Conservation (phyloP, 495 filamentous ascomycete genomes). For the Penicillium coprophilum region DNA sequence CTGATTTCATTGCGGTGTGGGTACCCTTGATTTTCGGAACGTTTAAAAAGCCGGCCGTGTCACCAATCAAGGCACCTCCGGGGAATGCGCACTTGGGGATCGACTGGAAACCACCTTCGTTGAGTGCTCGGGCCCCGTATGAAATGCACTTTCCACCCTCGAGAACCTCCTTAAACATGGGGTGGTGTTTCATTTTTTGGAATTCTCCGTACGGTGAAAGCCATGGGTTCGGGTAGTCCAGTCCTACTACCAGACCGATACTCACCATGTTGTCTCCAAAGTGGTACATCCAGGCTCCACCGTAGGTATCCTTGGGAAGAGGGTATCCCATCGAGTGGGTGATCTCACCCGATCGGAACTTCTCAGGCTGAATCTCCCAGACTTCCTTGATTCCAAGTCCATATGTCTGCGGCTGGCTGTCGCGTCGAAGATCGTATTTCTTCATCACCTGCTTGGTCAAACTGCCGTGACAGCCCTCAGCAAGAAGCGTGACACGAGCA, state of each 20-base stretch:
- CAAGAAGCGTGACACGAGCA: conserved; percentile 89
- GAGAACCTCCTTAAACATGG: conserved; percentile 74
- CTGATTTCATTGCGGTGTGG: conserved; percentile 95
- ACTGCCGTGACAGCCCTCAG: conserved; percentile 94
- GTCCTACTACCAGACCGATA: conserved; percentile 86
- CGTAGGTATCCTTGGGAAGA: conserved; percentile 84
- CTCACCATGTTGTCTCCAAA: conserved; percentile 97
- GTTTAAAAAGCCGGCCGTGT: conserved; percentile 95
- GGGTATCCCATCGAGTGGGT: conserved; percentile 94
- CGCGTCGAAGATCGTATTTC: conserved; percentile 86
- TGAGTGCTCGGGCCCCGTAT: conserved; percentile 89
- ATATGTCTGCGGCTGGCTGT: conserved; percentile 93
- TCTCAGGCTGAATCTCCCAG: conserved; percentile 93
- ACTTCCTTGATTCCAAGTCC: conserved; percentile 94
- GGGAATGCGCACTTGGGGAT: conserved; percentile 97
- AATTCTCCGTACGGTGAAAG: conserved; percentile 94
- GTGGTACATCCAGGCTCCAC: conserved; percentile 98
- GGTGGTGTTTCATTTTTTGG: conserved; percentile 98
- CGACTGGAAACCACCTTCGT: conserved; percentile 96
- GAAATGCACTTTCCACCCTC: conserved; percentile 97
- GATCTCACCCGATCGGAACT: conserved; percentile 83
- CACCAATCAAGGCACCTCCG: conserved; percentile 92
- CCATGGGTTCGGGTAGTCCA: conserved; percentile 97
- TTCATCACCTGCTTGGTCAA: conserved; percentile 93
- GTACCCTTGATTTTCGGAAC: conserved; percentile 99